These are phyloP conservation scores for Scedosporium dehoogii DNA, from an alignment of 2,329 filamentous ascomycete genomes.

Conservation along the genomic window DNA sequence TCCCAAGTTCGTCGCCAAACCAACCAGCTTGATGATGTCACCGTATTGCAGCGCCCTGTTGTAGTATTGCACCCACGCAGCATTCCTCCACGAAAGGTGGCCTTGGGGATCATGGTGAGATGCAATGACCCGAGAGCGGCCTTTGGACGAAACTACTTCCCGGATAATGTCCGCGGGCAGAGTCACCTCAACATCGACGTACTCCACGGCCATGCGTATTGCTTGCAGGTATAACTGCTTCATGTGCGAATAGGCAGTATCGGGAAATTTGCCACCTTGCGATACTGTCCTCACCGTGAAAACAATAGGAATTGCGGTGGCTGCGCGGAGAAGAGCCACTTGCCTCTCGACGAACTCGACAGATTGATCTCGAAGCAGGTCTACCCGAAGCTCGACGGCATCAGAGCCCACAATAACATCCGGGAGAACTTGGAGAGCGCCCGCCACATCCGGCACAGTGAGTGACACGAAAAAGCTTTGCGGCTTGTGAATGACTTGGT, in stretches of 20 bases:
- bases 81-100: constrained; percentile 76
- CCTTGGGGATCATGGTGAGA: constrained; percentile 87
- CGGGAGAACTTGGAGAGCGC: constrained; percentile 55
- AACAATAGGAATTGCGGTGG: constrained; percentile 69
- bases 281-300: constrained; percentile 81
- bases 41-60: constrained; percentile 84
- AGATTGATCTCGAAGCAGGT: constrained; percentile 69
- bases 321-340: constrained; percentile 65
- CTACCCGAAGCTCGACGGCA: constrained; percentile 88
- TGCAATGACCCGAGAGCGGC: constrained; percentile 75
- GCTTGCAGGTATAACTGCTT: constrained; percentile 68
- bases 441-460: constrained; percentile 65
- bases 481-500: constrained; percentile 37
- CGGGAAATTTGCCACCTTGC: constrained; percentile 83
- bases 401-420: constrained; percentile 75
- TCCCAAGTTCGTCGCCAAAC: constrained; percentile 62
- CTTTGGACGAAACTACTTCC: constrained; percentile 54
- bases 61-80: constrained; percentile 85
- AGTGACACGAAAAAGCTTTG: constrained; percentile 90
- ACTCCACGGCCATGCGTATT: constrained; percentile 78
- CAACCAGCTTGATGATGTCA: constrained; percentile 90
- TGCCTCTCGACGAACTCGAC: constrained; percentile 74
- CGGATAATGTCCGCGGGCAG: constrained; percentile 69
- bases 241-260: constrained; percentile 61
- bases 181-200: constrained; percentile 85